Conservation (phyloP, 768 basidiomycete genomes). For the Boletus eberwhitei region DNA sequence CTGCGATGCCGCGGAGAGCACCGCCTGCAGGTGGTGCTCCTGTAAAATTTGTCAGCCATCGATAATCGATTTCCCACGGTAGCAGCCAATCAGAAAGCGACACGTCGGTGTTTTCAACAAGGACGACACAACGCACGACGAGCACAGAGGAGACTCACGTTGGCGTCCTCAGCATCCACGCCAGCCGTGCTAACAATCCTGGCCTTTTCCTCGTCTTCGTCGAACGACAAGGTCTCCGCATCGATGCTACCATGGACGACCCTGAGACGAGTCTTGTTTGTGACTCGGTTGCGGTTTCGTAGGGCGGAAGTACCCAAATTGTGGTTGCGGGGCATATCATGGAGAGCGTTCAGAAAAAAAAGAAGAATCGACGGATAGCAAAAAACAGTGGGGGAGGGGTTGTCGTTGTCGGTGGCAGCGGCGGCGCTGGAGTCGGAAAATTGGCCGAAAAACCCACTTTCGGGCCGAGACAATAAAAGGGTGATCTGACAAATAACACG, state of each 20-base stretch:
- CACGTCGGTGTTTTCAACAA: conserved; percentile 45
- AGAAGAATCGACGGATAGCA: conserved; percentile 37
- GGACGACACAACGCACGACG: conserved; percentile 35
- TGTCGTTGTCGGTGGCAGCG: conserved; percentile 50
- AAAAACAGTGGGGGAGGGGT: conserved; percentile 27
- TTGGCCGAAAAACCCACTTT: conserved; percentile 57
- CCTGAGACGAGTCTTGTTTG: conserved; percentile 88
- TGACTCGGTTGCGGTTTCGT: conserved; percentile 86
- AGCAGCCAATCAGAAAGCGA: conserved; percentile 45
- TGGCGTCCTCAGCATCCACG: conserved; percentile 91
- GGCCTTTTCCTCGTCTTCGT: conserved; percentile 85
- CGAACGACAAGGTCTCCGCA: conserved; percentile 72
- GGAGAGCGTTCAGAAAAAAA: conserved; percentile 45
- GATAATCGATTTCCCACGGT: conserved; percentile 45
- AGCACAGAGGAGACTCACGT: conserved; percentile 60
- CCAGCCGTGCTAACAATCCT: conserved; percentile 78
- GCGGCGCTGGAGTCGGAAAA: conserved; percentile 59
- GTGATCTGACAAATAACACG: conserved; percentile 27
- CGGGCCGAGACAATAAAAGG: conserved; percentile 48
- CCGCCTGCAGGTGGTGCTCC: conserved; percentile 60
- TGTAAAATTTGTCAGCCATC: conserved; percentile 52
- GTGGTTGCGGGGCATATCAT: conserved; percentile 86
- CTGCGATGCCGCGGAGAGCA: conserved; percentile 52
- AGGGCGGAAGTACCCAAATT: conserved; percentile 74
- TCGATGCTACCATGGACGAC: conserved; percentile 80